Base-by-base conservation (phyloP, 2,329 filamentous ascomycete genomes). In the Cercospora berteroae region DNA sequence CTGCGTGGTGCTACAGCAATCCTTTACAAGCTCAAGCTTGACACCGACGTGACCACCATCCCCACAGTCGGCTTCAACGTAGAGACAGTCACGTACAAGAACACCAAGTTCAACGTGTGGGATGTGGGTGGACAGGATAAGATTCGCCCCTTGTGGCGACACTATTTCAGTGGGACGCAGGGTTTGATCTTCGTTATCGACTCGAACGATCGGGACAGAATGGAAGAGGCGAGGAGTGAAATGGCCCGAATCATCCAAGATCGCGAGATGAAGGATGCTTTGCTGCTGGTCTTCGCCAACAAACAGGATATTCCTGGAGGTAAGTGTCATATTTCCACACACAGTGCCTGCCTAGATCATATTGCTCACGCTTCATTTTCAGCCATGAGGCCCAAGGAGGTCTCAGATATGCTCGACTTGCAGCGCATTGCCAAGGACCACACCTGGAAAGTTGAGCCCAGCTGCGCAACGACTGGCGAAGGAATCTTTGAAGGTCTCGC, bases 41-140 rank as follows among this genome's bases (percentile, higher is more conserved):
- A 95, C 85, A 91, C 97, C 87, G 95, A 96, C 81, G 95, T 98
- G 82, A 98, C 95, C 80, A 99, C 95, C 76, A 99, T 99, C 79
- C 95, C 95, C 76, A 99, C 95, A 79, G 97, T 98, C 79, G 95
- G 95, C 79, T 99, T 99, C 90, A 99, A 99, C 86, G 95, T 99
- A 82, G 95, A 99, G 88, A 98, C 95, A 65, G 95, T 99, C 82
- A 94, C 96, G 82, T 98, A 98, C 88, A 97, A 97, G 89, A 99
- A 99, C 89, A 97, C 97, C 79, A 93, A 97, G 82, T 99, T 99
- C 88, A 98, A 94, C 82, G 95, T 99, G 81, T 99, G 95, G 95
- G 95, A 98, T 86, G 95, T 99, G 80, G 95, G 95, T 87, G 95
- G 95, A 83, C 95, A 99, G 87, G 95, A 99, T 89, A 98, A 98